A percentile compares a stretch with the other conserved stretches of the same genome.
These are phyloP conservation scores for Erysiphe neolycopersici DNA, from an alignment of 2,329 filamentous ascomycete species.

Conservation along the genomic window DNA sequence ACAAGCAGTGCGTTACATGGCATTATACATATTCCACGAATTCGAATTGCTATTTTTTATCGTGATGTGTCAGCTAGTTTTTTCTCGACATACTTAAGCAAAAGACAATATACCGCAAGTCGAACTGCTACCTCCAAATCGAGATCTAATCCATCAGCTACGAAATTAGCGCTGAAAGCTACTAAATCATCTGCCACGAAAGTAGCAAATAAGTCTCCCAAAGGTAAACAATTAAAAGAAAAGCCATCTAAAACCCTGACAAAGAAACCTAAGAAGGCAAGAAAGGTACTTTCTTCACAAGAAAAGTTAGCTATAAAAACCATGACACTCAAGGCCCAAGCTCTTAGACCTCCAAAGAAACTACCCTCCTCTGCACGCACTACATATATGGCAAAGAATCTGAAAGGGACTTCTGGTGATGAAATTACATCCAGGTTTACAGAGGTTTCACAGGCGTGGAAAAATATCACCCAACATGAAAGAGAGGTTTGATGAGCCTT, in stretches of 20 bases:
- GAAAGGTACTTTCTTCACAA: slow-evolving; percentile 5
- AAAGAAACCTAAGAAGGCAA: slow-evolving; percentile 5
- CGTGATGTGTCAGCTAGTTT: background rate
- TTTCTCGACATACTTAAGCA: background rate
- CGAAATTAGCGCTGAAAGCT: background rate
- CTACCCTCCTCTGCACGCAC: slow-evolving; percentile 10
- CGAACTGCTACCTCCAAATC: background rate
- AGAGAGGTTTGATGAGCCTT: slow-evolving; percentile 13
- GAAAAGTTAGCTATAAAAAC: slow-evolving; percentile 4
- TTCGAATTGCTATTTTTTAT: background rate
- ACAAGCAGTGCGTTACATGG: background rate
- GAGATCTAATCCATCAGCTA: background rate
- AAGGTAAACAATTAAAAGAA: background rate
- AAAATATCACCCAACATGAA: slow-evolving; percentile 11
- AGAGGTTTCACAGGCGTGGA: background rate
- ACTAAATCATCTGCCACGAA: background rate
- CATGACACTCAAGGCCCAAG: background rate
- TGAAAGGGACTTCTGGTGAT: background rate
- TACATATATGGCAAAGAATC: background rate
- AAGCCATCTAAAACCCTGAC: slow-evolving; percentile 8
- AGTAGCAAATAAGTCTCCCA: slow-evolving; percentile 6
- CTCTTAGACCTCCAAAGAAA: slow-evolving; percentile 13
- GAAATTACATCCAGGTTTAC: background rate
- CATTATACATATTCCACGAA: background rate
- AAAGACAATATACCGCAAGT: background rate